These are phyloP conservation scores for Davidsoniella eucalypti DNA, from an alignment of 2,329 filamentous ascomycete genomes.

Conservation along the genomic window DNA sequence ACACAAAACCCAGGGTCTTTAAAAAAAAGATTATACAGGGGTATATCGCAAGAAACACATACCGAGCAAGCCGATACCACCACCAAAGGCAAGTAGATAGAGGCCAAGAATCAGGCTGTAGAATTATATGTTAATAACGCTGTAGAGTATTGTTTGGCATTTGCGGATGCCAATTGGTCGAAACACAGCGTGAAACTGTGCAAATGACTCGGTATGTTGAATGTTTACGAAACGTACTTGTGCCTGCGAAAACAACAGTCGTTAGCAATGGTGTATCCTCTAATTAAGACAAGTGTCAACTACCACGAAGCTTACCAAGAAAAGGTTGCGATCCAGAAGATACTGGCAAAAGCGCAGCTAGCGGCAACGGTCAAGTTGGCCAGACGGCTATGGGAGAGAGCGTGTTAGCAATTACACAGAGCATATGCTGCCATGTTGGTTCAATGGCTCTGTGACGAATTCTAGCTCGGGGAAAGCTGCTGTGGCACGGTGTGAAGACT, in stretches of 20 bases:
- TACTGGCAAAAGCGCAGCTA: conserved; percentile 74
- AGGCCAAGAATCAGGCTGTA: conserved; percentile 45
- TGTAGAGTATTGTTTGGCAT: neutral
- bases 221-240: neutral
- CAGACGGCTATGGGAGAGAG: conserved; percentile 50
- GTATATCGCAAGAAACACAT: conserved; percentile 14
- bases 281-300: no score
- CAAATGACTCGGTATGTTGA: no score
- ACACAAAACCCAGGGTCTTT: no score
- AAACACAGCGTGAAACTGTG: no score
- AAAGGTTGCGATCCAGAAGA: conserved; percentile 51
- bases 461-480: no score
- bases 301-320: conserved; percentile 33
- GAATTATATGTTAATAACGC: neutral
- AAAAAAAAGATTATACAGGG: neutral
- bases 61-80: conserved; percentile 54
- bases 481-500: no score
- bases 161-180: neutral
- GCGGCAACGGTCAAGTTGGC: conserved; percentile 81
- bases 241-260: conserved; percentile 3
- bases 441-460: neutral
- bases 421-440: neutral
- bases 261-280: neutral
- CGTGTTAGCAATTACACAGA: no score
- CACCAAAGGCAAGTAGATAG: conserved; percentile 84